Evolutionary conservation across 106 monocot species (phyloP), one percentile per base, ranked within the genome.

Genomic region (Dendrobium nobile): DNA sequence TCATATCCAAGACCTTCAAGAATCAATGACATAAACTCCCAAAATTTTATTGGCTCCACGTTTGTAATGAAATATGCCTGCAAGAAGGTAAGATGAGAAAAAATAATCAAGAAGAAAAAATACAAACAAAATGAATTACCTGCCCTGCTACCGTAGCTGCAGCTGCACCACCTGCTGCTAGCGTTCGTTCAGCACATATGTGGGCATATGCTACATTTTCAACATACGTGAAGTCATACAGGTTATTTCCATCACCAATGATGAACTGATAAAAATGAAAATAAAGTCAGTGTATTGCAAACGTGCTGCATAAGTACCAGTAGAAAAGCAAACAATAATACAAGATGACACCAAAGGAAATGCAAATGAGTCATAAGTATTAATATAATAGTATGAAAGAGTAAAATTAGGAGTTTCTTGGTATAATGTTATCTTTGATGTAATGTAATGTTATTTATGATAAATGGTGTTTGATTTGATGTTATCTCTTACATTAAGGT

Each of bases 161-260:
- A 85, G 41, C 76, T 47, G 68, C 5, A n/a, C 82, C 86, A 72
- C 77, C 89, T 64, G 89, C 80, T 31, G 99, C 91, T 48, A 99
- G 86, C 77, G 99, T 87, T 85, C 78, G 81, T 82, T 99, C 99
- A n/a, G 99, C 99, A 86, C 99, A 95, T 78, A 99, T 58, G 85
- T 95, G 99, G 75, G 87, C 99, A 93, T 95, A 80, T 82, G 95
- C 99, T 47, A 99, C 99, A 91, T 99, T 99, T 85, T 99, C 99
- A 73, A 99, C 99, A 87, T 93, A 95, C n/a, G 99, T 99, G 87
- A 99, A 99, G 84, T 99, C 99, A 88, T 93, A 95, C 72, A 89
- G 20, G 77, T 99, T 99, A 77, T 88, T 84, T 73, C 99, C 99
- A 87, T 93, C 93, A 40, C 99, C 99, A 65, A 99, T 90, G 17